These are phyloP conservation scores for Earliella scabrosa DNA, from an alignment of 1,284 basidiomycete genomes.

Conservation along the genomic window DNA sequence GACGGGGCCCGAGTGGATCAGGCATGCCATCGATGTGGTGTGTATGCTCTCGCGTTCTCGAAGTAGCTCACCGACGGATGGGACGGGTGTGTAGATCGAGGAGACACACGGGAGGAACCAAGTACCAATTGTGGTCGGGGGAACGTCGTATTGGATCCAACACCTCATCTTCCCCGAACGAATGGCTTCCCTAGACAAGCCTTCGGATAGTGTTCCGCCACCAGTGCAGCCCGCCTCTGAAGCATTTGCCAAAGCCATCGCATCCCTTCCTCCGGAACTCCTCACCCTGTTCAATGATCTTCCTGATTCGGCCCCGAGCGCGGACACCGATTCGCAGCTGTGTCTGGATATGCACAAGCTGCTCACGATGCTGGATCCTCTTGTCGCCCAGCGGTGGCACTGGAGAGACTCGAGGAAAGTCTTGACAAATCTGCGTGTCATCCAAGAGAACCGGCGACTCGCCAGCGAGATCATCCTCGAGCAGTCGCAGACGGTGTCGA, in stretches of 20 bases:
- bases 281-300: conserved; percentile 55
- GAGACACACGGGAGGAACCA: conserved; percentile 63
- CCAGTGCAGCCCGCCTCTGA: conserved; percentile 9
- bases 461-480: conserved; percentile 74
- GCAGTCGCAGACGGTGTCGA: conserved; percentile 53
- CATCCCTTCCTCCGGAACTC: conserved; percentile 51
- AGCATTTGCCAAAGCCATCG: conserved; percentile 41
- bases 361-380: conserved; percentile 73
- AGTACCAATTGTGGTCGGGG: conserved; percentile 91
- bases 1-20: conserved; percentile 85
- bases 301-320: conserved; percentile 55
- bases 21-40: conserved; percentile 73
- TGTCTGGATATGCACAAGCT: conserved; percentile 71
- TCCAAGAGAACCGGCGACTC: conserved; percentile 71
- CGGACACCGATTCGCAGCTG: conserved; percentile 53
- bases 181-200: conserved; percentile 44
- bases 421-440: conserved; percentile 78
- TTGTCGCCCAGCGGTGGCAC: conserved; percentile 88
- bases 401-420: conserved; percentile 95
- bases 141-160: conserved; percentile 97
- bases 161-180: conserved; percentile 86
- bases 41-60: conserved; percentile 32
- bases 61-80: background rate
- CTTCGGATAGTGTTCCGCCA: background rate
- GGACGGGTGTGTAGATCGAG: conserved; percentile 58